Evolutionary conservation across 2,329 filamentous ascomycete genomes (phyloP).

Genomic region (Magnaporthiopsis poae): DNA sequence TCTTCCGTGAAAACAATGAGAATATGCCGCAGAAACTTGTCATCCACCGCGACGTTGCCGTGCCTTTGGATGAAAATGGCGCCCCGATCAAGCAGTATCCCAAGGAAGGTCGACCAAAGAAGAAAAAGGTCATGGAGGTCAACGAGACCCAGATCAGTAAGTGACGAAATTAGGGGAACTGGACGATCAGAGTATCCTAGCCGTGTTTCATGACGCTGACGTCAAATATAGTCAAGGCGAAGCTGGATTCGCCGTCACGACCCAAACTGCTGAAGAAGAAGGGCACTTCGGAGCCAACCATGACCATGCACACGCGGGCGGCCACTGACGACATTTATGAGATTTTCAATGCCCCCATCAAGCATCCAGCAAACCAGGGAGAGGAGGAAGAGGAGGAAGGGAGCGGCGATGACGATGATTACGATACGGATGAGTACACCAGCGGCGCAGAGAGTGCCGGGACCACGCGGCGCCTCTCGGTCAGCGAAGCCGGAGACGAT

Average conservation of each 20-base stretch:
- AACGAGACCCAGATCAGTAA: slow-evolving; percentile 88
- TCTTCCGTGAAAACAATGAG: slow-evolving; percentile 18
- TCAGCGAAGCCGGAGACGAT: slow-evolving; percentile 30
- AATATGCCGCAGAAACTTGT: slow-evolving; percentile 25
- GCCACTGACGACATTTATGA: slow-evolving; percentile 97
- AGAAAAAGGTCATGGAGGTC: slow-evolving; percentile 72
- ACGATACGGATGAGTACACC: slow-evolving; percentile 70
- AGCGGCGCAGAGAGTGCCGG: slow-evolving; percentile 77
- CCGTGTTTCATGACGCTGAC: background rate
- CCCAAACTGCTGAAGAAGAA: slow-evolving; percentile 74
- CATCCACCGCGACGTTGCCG: slow-evolving; percentile 33
- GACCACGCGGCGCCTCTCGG: slow-evolving; percentile 50
- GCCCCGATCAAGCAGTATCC: slow-evolving; percentile 32
- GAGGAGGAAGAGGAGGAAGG: slow-evolving; percentile 30
- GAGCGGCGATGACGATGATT: slow-evolving; percentile 49
- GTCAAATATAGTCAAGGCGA: slow-evolving; percentile 66
- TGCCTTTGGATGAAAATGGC: slow-evolving; percentile 49
- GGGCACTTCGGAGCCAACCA: slow-evolving; percentile 66
- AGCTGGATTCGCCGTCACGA: slow-evolving; percentile 79
- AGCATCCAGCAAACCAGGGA: slow-evolving; percentile 19
- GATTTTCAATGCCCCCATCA: slow-evolving; percentile 82
- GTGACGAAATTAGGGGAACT: slow-evolving; percentile 22
- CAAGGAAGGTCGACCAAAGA: slow-evolving; percentile 44
- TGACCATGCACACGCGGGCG: slow-evolving; percentile 91
- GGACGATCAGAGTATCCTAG: background rate